phyloP scores from a whole-genome alignment of 2,329 filamentous ascomycete genomes.

The Dactylellina sp. region DNA sequence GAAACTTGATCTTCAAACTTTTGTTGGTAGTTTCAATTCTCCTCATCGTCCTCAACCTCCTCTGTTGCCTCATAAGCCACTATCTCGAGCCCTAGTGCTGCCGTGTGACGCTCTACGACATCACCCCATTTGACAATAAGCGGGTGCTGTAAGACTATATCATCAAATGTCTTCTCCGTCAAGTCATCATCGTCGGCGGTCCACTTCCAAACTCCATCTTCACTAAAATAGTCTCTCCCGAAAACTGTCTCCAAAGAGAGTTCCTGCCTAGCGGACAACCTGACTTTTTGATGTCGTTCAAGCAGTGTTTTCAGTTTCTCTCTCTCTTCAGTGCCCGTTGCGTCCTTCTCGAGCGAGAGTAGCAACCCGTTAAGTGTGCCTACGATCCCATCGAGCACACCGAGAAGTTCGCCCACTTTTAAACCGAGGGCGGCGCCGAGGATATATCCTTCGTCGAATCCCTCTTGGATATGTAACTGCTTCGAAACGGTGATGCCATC shows the following conservation, averaged over 20 bases:
- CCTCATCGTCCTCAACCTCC: constrained; percentile 1
- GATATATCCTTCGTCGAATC: constrained; percentile 91
- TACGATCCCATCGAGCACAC: constrained; percentile 78
- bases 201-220: constrained; percentile 79
- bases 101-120: constrained; percentile 65
- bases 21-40: constrained; percentile 14
- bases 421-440: constrained; percentile 84
- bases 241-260: constrained; percentile 74
- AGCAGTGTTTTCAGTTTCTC: constrained; percentile 65
- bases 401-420: constrained; percentile 78
- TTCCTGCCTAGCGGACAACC: constrained; percentile 69
- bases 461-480: constrained; percentile 78
- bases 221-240: constrained; percentile 73
- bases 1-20: not conserved
- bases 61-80: constrained; percentile 23
- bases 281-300: constrained; percentile 62
- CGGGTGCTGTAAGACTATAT: constrained; percentile 77
- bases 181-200: constrained; percentile 66
- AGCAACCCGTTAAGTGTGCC: constrained; percentile 65
- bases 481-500: constrained; percentile 86
- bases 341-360: constrained; percentile 8
- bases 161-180: constrained; percentile 66
- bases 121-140: constrained; percentile 73
- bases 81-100: constrained; percentile 64
- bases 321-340: constrained; percentile 36